Conservation (phyloP, 371 early-diverging fungal genomes). For the Mortierella sp. region DNA sequence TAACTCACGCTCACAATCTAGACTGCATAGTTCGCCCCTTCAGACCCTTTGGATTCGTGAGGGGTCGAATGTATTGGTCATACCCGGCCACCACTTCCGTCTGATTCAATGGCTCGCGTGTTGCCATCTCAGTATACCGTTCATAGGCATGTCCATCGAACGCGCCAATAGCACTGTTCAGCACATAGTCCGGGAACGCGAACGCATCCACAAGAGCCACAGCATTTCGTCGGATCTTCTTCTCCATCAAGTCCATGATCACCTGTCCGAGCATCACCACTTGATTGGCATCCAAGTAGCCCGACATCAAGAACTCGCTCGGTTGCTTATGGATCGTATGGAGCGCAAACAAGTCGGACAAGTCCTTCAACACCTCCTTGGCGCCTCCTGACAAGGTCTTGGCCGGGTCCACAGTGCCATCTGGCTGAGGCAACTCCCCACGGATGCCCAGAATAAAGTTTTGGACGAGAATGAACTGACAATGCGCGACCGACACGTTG, state of each 20-base stretch:
- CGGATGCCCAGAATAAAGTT: slow-evolving; percentile 60
- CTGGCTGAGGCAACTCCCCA: slow-evolving; percentile 61
- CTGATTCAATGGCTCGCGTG: slow-evolving; percentile 74
- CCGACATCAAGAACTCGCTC: slow-evolving; percentile 71
- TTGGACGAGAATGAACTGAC: slow-evolving; percentile 66
- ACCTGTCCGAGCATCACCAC: slow-evolving; percentile 61
- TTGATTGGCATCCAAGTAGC: slow-evolving; percentile 63
- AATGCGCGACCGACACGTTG: slow-evolving; percentile 73
- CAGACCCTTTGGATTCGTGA: slow-evolving; percentile 42
- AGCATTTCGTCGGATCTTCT: slow-evolving; percentile 73
- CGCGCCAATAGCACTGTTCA: slow-evolving; percentile 80
- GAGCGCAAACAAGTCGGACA: slow-evolving; percentile 67
- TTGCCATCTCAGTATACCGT: slow-evolving; percentile 72
- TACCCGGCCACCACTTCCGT: slow-evolving; percentile 67
- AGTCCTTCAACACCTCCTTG: slow-evolving; percentile 66
- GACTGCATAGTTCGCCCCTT: slow-evolving; percentile 34
- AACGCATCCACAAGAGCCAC: slow-evolving; percentile 80
- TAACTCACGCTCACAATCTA: background rate
- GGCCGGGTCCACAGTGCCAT: slow-evolving; percentile 68
- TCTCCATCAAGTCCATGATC: slow-evolving; percentile 63
- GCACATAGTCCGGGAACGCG: slow-evolving; percentile 75
- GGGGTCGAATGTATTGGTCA: slow-evolving; percentile 66
- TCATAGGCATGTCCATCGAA: slow-evolving; percentile 84
- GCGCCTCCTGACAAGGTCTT: slow-evolving; percentile 59
- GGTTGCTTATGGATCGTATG: slow-evolving; percentile 75